Evolutionary conservation across 306 rosid genomes (phyloP).

Genomic region (Mimosa pudica): DNA sequence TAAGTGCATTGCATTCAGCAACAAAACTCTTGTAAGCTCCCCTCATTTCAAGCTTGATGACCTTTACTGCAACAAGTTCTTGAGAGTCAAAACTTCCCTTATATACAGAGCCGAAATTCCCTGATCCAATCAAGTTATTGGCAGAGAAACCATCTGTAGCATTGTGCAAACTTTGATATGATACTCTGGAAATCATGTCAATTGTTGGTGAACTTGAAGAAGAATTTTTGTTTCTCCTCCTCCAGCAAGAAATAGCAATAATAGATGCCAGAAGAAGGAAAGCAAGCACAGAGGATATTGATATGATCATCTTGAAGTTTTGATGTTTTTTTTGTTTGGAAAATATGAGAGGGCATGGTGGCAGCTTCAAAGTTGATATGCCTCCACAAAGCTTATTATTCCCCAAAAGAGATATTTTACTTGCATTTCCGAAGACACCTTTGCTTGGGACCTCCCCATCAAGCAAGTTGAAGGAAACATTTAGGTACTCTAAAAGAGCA

Average conservation of each 20-base stretch:
- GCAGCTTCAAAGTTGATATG: background rate
- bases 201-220: background rate
- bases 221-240: background rate
- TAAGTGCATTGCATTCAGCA: background rate
- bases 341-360: background rate
- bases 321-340: background rate
- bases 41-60: background rate
- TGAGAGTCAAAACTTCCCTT: background rate
- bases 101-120: background rate
- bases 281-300: background rate
- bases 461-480: background rate
- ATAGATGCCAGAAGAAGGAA: background rate
- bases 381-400: background rate
- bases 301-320: background rate
- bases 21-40: background rate
- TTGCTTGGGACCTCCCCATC: background rate
- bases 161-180: background rate
- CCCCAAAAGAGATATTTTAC: background rate
- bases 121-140: background rate
- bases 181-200: background rate
- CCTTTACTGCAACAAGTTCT: background rate
- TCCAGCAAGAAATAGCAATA: background rate
- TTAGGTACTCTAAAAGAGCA: background rate
- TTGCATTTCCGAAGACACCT: background rate
- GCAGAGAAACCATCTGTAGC: background rate